Percentiles rank a stretch among this genome's conserved stretches.
Evolutionary conservation across 2,329 filamentous ascomycete genomes (phyloP).

Genomic region (Scorias spongiosa): DNA sequence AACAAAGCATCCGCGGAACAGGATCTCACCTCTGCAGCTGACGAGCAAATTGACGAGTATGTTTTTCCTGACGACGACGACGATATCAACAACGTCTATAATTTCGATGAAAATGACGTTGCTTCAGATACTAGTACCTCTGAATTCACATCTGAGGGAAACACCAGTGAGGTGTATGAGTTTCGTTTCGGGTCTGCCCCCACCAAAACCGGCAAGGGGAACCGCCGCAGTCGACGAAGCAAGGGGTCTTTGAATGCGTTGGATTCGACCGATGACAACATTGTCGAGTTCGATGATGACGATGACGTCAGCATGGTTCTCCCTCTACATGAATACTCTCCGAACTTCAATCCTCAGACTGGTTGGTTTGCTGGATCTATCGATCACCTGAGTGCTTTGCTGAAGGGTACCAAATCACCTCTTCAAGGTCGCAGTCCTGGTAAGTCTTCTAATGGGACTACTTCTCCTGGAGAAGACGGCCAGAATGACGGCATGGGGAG

Average conservation of each 20-base stretch:
- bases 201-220: neutral
- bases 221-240: constrained; percentile 6
- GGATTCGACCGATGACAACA: constrained; percentile 9
- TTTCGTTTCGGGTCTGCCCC: constrained; percentile 9
- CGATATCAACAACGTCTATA: constrained; percentile 18
- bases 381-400: constrained; percentile 10
- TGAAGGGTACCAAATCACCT: neutral
- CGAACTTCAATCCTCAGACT: constrained; percentile 14
- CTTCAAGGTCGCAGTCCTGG: neutral
- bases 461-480: neutral
- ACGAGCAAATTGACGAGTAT: constrained; percentile 13
- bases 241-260: constrained; percentile 2
- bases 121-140: constrained; percentile 12
- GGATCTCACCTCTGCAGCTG: constrained; percentile 8
- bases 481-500: neutral
- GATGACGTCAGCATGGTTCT: constrained; percentile 1
- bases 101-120: constrained; percentile 14
- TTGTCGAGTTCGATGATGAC: constrained; percentile 3
- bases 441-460: neutral
- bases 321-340: constrained; percentile 2
- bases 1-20: constrained; percentile 15
- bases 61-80: constrained; percentile 16
- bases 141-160: constrained; percentile 8
- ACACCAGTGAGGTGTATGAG: constrained; percentile 13
- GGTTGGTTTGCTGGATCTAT: constrained; percentile 20